These are phyloP conservation scores for Colletotrichum acutatum DNA, from an alignment of 2,329 filamentous ascomycete species.

Conservation along the genomic window DNA sequence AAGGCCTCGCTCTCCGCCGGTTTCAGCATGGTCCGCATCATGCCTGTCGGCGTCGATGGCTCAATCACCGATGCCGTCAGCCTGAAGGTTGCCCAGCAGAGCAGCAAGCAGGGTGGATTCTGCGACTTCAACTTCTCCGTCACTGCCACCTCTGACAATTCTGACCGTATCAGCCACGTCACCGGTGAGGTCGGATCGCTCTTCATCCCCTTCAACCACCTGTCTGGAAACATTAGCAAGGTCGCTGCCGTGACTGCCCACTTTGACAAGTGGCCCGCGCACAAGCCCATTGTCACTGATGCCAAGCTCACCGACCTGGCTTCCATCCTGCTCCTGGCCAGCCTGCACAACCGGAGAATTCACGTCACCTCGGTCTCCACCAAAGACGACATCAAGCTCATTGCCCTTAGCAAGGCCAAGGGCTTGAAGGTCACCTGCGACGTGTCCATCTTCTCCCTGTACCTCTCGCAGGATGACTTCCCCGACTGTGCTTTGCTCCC, in stretches of 20 bases:
- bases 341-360: conserved; percentile 80
- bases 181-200: conserved; percentile 81
- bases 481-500: conserved; percentile 75
- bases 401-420: conserved; percentile 82
- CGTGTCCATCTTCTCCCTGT: conserved; percentile 82
- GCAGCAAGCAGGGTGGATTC: conserved; percentile 73
- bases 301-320: conserved; percentile 84
- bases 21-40: conserved; percentile 83
- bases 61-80: conserved; percentile 78
- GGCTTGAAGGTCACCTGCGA: conserved; percentile 86
- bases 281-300: conserved; percentile 85
- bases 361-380: conserved; percentile 85
- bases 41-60: conserved; percentile 79
- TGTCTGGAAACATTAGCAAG: conserved; percentile 86
- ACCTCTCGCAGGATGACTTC: conserved; percentile 77
- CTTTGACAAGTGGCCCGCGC: conserved; percentile 80
- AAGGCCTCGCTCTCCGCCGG: conserved; percentile 79
- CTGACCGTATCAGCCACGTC: conserved; percentile 78
- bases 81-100: conserved; percentile 78
- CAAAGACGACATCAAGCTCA: conserved; percentile 81
- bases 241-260: conserved; percentile 82
- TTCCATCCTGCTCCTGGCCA: conserved; percentile 82
- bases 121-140: conserved; percentile 87
- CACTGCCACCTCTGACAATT: conserved; percentile 77
- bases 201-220: conserved; percentile 85